Percentiles rank a stretch among this genome's conserved stretches.
Conservation (phyloP, 176 grass and related monocot species). For the Avena atlantica region DNA sequence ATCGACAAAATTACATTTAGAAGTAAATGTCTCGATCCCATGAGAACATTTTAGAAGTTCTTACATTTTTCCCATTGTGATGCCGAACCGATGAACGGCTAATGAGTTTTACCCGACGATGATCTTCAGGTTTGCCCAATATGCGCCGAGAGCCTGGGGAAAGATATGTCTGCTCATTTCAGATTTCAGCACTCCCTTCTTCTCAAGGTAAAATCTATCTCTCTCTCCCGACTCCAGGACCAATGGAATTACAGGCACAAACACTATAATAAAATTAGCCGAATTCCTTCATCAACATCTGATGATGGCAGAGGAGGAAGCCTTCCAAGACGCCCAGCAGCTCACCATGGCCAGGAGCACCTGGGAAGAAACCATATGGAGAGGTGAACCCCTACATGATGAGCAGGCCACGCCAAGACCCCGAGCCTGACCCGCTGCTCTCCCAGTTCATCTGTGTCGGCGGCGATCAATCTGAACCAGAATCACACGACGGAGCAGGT, state of each 20-base stretch:
- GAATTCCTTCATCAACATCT: neutral
- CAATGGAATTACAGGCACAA: no score
- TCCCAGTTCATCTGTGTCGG: conserved; percentile 65
- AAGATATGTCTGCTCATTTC: conserved; percentile 77
- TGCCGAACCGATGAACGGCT: neutral
- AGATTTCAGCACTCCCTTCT: conserved; percentile 67
- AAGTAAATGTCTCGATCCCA: neutral
- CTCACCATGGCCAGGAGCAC: conserved; percentile 39
- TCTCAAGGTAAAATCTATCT: conserved; percentile 57
- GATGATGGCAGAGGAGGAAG: conserved; percentile 71
- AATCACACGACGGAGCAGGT: neutral
- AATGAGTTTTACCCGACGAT: neutral
- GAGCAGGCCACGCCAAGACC: conserved; percentile 40
- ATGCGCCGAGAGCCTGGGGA: conserved; percentile 77
- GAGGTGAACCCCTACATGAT: conserved; percentile 26
- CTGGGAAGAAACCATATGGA: conserved; percentile 45
- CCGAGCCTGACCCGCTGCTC: conserved; percentile 71
- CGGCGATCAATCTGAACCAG: neutral
- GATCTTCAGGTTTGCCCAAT: conserved; percentile 76
- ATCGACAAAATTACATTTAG: no score
- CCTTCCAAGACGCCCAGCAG: conserved; percentile 55
- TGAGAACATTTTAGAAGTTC: no score
- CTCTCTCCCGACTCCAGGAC: neutral
- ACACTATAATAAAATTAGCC: no score
- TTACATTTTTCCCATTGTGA: neutral